Evolutionary conservation across 164 flowering plant genomes (phyloP).

Genomic region (Liquidambar formosana): DNA sequence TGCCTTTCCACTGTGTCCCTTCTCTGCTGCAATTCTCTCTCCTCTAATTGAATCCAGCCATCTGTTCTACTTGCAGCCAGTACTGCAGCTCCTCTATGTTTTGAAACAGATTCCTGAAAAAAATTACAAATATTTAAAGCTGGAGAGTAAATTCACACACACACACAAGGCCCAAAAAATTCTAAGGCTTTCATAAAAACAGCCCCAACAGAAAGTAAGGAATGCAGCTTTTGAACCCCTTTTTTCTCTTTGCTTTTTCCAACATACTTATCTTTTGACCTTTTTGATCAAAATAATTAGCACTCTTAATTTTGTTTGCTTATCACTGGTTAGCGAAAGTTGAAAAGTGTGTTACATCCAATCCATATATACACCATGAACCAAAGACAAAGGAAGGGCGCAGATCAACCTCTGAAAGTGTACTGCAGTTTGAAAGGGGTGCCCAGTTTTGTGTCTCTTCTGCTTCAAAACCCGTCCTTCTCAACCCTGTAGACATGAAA

Average conservation of each 20-base stretch:
- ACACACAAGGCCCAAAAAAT: conserved; percentile 3
- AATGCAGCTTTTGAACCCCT: conserved; percentile 15
- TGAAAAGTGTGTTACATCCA: neutral
- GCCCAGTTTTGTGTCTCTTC: conserved; percentile 20
- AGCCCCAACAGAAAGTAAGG: conserved; percentile 20
- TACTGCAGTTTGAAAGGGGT: conserved; percentile 21
- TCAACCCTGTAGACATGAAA: conserved; percentile 15
- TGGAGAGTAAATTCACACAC: neutral
- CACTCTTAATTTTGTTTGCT: too few relatives aligned
- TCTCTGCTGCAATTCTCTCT: conserved; percentile 16
- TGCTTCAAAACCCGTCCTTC: conserved; percentile 18
- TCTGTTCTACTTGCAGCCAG: conserved; percentile 1
- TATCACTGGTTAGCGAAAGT: neutral
- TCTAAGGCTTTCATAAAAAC: conserved; percentile 15
- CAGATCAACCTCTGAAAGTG: conserved; percentile 21
- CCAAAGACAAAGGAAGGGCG: too few relatives aligned
- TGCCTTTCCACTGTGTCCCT: neutral
- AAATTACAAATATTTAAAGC: neutral
- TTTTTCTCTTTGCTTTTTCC: conserved; percentile 8
- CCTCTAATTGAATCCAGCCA: conserved; percentile 11
- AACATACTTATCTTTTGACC: neutral
- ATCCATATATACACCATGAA: too few relatives aligned
- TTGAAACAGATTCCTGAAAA: conserved; percentile 17
- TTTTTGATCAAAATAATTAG: neutral
- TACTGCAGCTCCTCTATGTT: conserved; percentile 5